phyloP scores from a whole-genome alignment of 192 early-diverging fungal species.

The Coemansia asiatica region DNA sequence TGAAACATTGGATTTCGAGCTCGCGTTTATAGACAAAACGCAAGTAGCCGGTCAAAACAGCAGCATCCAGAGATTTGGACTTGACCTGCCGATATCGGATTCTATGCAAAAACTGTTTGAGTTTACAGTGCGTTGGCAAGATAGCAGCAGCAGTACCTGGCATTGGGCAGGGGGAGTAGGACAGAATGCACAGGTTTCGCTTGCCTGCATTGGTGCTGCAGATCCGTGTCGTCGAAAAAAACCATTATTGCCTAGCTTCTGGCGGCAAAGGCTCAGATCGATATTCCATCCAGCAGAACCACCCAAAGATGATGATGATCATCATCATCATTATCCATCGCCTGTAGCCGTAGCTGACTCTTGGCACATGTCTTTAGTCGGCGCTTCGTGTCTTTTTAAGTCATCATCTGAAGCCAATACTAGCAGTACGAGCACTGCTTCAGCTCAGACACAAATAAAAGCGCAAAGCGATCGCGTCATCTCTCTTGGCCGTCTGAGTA shows the following conservation, averaged over 20 bases:
- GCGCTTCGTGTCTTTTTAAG: slow-evolving; percentile 36
- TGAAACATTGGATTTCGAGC: slow-evolving; percentile 8
- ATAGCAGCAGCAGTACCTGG: slow-evolving; percentile 13
- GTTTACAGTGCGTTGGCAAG: slow-evolving; percentile 45
- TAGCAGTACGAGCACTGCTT: neutral
- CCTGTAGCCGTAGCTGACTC: slow-evolving; percentile 23
- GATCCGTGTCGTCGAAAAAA: neutral
- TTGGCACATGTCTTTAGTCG: slow-evolving; percentile 19
- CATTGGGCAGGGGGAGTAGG: slow-evolving; percentile 28
- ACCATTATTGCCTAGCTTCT: slow-evolving; percentile 18
- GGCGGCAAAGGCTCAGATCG: slow-evolving; percentile 30
- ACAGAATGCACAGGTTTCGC: slow-evolving; percentile 32
- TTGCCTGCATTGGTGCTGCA: slow-evolving; percentile 3
- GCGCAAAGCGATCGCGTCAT: neutral
- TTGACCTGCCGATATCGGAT: slow-evolving; percentile 12
- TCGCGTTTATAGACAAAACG: slow-evolving; percentile 18
- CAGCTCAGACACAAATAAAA: neutral
- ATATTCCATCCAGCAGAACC: neutral
- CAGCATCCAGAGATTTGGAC: slow-evolving; percentile 22
- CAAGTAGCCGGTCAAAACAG: slow-evolving; percentile 8
- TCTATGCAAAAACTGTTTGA: slow-evolving; percentile 21
- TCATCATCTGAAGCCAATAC: too few relatives aligned
- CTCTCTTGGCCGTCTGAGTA: slow-evolving; percentile 20
- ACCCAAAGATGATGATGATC: neutral
- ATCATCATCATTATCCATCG: neutral